Conservation (phyloP, 2,329 filamentous ascomycete species). For the Cladosporium sp. region DNA sequence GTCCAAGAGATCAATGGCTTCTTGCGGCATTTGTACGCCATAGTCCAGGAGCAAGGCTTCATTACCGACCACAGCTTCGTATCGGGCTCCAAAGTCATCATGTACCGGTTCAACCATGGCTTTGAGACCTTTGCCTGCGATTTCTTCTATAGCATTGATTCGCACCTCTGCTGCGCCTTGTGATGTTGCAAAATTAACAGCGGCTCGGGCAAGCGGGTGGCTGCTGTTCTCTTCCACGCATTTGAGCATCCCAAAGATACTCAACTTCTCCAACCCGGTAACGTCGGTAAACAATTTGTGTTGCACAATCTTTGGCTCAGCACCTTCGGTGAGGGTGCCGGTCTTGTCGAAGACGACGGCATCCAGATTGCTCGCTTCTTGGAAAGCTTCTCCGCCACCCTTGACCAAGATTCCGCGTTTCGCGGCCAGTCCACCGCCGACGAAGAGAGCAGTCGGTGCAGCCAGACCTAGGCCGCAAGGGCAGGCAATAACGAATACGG, state of each 20-base stretch:
- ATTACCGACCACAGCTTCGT: slow-evolving; percentile 65
- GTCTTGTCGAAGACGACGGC: slow-evolving; percentile 74
- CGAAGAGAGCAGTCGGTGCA: slow-evolving; percentile 78
- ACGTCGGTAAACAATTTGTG: slow-evolving; percentile 31
- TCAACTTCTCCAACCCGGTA: slow-evolving; percentile 38
- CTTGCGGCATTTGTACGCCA: slow-evolving; percentile 25
- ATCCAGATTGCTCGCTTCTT: slow-evolving; percentile 71
- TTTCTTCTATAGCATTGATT: slow-evolving; percentile 46
- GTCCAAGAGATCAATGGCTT: slow-evolving; percentile 23
- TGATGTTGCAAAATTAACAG: slow-evolving; percentile 55
- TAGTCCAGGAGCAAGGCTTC: slow-evolving; percentile 56
- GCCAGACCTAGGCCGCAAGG: slow-evolving; percentile 78
- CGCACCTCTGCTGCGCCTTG: slow-evolving; percentile 18
- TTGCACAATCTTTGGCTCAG: slow-evolving; percentile 63
- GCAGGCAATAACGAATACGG: slow-evolving; percentile 81
- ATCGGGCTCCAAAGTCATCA: slow-evolving; percentile 50
- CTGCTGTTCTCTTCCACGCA: slow-evolving; percentile 64
- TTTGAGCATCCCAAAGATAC: slow-evolving; percentile 50
- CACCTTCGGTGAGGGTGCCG: slow-evolving; percentile 68
- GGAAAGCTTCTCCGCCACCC: slow-evolving; percentile 78
- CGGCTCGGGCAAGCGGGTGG: slow-evolving; percentile 67
- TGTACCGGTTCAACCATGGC: slow-evolving; percentile 33
- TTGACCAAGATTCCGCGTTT: slow-evolving; percentile 75
- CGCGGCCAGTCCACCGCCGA: slow-evolving; percentile 73
- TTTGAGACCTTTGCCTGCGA: slow-evolving; percentile 65